Evolutionary conservation across 331 rosid genomes (phyloP), one percentile per base, ranked within the genome.

Genomic region (Acacia concinna): DNA sequence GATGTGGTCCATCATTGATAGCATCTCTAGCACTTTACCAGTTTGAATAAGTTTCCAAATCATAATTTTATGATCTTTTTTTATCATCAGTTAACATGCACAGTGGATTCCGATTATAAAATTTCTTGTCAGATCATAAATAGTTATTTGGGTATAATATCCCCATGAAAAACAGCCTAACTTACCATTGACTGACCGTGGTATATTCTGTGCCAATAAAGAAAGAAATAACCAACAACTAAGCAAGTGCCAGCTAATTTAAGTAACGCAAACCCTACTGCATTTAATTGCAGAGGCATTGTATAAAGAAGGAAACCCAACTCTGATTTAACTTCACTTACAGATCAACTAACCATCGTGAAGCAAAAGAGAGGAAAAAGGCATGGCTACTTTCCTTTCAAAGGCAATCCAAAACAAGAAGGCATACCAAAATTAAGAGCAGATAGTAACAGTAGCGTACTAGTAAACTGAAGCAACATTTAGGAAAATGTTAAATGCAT

Each of bases 191-290:
- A 56, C 31, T 9, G 4, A 25, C 31, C 31, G 23, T 56, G 31
- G 1, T 56, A 56, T 9, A 56, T 56, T 56, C 13, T 23, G 63
- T 21, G 6, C 31, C 31, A 23, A 56, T 11, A 67, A 37, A 67
- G 51, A 44, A 43, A 37, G 47, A 37, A 38, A 38, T 37, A 66
- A 67, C 72, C 13, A 38, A 66, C 25, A 66, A n/a, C 73, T 4
- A 67, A 23, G 73, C 52, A 41, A 68, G 54, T 68, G 35, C 34
- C 51, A 67, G 41, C 71, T 65, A 32, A 20, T 52, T 52, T 65
- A 38, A 4, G 72, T 11, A 20, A 67, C 8, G n/a, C 8, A n/a
- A 52, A 20, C 59, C 57, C 57, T 20, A 6, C 9, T 20, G 20
- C 57, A 51, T 20, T 51, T 21, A 21, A 52, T 21, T n/a, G 28